Conservation (phyloP, 768 basidiomycete genomes). For the Suillus discolor region DNA sequence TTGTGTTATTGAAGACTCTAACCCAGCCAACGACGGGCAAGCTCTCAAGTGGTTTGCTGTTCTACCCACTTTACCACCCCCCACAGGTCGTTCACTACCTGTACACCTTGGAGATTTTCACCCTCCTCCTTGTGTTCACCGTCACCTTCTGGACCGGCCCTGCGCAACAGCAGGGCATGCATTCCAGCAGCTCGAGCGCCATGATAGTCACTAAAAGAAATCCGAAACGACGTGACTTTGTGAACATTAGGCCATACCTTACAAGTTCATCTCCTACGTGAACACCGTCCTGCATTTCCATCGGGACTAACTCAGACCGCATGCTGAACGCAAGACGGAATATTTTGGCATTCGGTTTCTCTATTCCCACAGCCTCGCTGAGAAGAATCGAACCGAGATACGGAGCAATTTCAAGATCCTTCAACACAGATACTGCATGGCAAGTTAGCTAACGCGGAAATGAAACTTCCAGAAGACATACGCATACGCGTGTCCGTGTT, state of each 20-base stretch:
- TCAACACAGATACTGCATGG: constrained; percentile 48
- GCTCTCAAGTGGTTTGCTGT: constrained; percentile 10
- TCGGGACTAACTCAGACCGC: not conserved
- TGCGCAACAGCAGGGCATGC: constrained; percentile 56
- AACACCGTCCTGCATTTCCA: constrained; percentile 42
- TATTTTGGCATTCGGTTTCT: constrained; percentile 67
- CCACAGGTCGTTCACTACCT: constrained; percentile 39
- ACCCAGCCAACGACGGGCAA: not conserved
- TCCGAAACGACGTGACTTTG: constrained; percentile 5
- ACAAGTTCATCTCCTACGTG: constrained; percentile 79
- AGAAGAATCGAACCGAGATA: constrained; percentile 59
- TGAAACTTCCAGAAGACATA: constrained; percentile 35
- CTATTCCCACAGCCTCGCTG: constrained; percentile 68
- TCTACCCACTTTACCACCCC: constrained; percentile 41
- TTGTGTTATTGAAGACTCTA: not conserved
- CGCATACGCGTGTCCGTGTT: constrained; percentile 76
- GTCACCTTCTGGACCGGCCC: constrained; percentile 51
- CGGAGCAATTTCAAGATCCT: constrained; percentile 57
- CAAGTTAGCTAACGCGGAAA: constrained; percentile 8
- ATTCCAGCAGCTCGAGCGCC: constrained; percentile 61
- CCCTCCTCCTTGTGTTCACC: constrained; percentile 44
- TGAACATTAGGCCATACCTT: constrained; percentile 44
- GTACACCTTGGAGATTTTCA: constrained; percentile 43
- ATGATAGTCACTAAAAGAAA: constrained; percentile 56
- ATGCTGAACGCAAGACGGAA: constrained; percentile 49